Base-by-base conservation (phyloP, 2,329 filamentous ascomycete genomes). In the Cordyceps javanica region DNA sequence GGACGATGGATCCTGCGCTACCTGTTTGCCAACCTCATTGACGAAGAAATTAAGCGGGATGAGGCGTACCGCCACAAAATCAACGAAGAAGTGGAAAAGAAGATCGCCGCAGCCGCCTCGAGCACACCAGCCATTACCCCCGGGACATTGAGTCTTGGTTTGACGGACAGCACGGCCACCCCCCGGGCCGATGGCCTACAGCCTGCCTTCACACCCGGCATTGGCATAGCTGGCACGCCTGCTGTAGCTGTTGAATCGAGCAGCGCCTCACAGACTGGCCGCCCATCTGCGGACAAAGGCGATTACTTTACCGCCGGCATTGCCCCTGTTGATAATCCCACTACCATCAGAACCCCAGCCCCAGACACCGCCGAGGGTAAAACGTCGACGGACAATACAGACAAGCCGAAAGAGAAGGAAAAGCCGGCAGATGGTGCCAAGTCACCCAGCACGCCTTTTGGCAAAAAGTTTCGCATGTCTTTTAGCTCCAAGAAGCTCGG, bases 1-100 rank as follows among this genome's bases (percentile, higher is more conserved):
- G 94, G 94, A 9, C 96, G 96, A 77, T 99, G 94, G 94, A 85
- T 97, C 46, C 75, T 99, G 60, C 85, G 94, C 34, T 96, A 97
- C 71, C 80, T 99, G 0, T 99, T 99, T 73, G 86, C 88, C 10
- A 88, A 89, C 57, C 78, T 97, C 42, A 88, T 99, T 55, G 89
- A 96, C 60, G 92, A 97, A 70, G 90, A 97, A 70, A 89, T 96
- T 63, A 86, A 82, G 62, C 84, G 90, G 54, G 94, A 99, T 67
- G 85, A 89, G 66, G 76, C 74, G 0, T 85, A 89, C 68, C 83
- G 93, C n/a, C 77, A 83, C 45, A 81, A 82, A 46, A 74, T 96
- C 8, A 82, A 91, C 53, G 81, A 84, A 34, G 78, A 74, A 16
- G 77, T 82, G 5, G 83, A 86, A 60, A 84, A 85, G 65, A 78